A percentile compares a stretch with the other conserved stretches of the same genome.
Conservation (phyloP, 768 basidiomycete genomes). For the Calocera cornea region DNA sequence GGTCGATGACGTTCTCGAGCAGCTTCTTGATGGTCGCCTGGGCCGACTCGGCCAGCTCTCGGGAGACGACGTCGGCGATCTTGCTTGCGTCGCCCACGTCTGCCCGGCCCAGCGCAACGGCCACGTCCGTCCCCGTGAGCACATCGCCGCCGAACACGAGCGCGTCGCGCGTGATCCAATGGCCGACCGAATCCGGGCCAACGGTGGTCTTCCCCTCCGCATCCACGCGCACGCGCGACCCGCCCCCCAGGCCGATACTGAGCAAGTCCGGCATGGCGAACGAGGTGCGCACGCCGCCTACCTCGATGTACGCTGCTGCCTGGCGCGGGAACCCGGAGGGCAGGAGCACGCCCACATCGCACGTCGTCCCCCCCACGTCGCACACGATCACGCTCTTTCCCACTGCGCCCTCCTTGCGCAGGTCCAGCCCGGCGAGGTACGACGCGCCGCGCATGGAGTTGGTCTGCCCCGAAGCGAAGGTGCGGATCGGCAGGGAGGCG, state of each 20-base stretch:
- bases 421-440: constrained; percentile 37
- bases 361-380: constrained; percentile 57
- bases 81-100: not conserved
- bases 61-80: not conserved
- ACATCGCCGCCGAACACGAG: constrained; percentile 42
- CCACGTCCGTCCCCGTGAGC: constrained; percentile 47
- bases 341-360: constrained; percentile 49
- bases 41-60: constrained; percentile 23
- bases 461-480: constrained; percentile 48
- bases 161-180: constrained; percentile 36
- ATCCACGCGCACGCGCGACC: constrained; percentile 36
- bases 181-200: constrained; percentile 55
- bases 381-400: constrained; percentile 37
- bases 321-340: constrained; percentile 49
- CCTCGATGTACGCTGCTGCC: constrained; percentile 47
- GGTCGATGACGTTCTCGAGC: constrained; percentile 38
- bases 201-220: constrained; percentile 30
- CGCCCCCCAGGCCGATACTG: constrained; percentile 52
- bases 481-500: constrained; percentile 45
- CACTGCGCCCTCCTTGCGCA: constrained; percentile 12
- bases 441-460: constrained; percentile 60
- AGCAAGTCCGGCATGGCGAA: constrained; percentile 24
- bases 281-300: constrained; percentile 47
- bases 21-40: constrained; percentile 31
- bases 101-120: constrained; percentile 29